Conservation (phyloP, 768 basidiomycete species). For the Porphyrellus cyaneotinctus region DNA sequence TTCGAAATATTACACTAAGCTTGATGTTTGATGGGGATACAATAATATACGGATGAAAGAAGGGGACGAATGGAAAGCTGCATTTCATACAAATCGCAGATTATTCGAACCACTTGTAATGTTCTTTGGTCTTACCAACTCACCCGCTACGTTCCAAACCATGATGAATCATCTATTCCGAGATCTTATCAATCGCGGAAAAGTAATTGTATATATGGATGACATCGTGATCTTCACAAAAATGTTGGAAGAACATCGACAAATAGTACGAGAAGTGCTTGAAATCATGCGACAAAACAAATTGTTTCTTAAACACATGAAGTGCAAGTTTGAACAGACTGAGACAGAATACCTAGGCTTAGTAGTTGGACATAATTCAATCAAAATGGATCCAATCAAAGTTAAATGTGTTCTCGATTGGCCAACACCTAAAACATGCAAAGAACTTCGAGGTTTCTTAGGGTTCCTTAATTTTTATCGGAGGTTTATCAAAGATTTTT, state of each 20-base stretch:
- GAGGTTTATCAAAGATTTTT: background rate
- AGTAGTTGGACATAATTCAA: accelerated
- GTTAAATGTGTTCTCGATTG: background rate
- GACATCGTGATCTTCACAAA: slow-evolving; percentile 37
- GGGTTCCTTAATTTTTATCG: background rate
- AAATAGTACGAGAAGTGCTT: background rate
- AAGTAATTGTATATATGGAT: slow-evolving; percentile 37
- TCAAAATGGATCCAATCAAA: background rate
- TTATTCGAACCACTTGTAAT: background rate
- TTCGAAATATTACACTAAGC: too few relatives aligned
- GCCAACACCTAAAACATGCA: accelerated
- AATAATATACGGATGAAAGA: too few relatives aligned
- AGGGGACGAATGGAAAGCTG: too few relatives aligned
- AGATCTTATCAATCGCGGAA: background rate
- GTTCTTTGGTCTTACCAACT: slow-evolving; percentile 2
- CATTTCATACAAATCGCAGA: background rate
- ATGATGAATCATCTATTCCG: background rate
- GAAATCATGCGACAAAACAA: background rate
- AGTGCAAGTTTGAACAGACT: background rate
- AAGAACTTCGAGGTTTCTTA: background rate
- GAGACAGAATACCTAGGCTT: background rate
- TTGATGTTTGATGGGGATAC: too few relatives aligned
- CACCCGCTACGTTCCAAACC: background rate
- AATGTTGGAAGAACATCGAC: slow-evolving; percentile 27
- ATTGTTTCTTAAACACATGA: background rate